These are phyloP conservation scores for Novakomyces olei DNA, from an alignment of 805 yeast genomes.

Conservation along the genomic window DNA sequence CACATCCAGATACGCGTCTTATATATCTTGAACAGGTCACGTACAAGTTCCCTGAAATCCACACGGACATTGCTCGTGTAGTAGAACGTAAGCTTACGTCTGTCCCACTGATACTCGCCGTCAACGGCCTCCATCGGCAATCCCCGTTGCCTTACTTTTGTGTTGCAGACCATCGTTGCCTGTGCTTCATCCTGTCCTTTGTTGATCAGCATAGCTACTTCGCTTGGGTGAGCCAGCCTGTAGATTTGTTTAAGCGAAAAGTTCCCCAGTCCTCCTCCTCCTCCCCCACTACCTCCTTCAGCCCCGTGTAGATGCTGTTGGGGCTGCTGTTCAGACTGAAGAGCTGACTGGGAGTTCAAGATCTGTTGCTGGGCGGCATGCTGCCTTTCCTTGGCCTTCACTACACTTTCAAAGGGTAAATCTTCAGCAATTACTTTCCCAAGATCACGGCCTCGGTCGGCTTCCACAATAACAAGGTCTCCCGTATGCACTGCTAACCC, in stretches of 20 bases:
- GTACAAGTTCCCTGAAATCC: constrained; percentile 56
- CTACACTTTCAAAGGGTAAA: no score
- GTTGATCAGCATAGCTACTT: constrained; percentile 32
- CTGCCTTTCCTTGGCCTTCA: no score
- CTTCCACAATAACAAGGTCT: constrained; percentile 62
- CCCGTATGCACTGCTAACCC: constrained; percentile 24
- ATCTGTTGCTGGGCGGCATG: no score
- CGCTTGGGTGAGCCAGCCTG: constrained; percentile 38
- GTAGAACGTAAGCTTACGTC: constrained; percentile 59
- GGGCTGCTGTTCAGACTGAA: neutral
- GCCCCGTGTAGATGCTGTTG: neutral
- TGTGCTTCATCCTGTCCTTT: constrained; percentile 49
- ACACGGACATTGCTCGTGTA: constrained; percentile 39
- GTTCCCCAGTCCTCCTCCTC: neutral
- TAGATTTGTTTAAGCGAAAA: constrained; percentile 42
- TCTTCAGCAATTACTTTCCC: constrained; percentile 41
- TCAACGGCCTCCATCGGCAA: constrained; percentile 43
- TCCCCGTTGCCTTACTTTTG: constrained; percentile 26
- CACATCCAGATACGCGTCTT: constrained; percentile 81
- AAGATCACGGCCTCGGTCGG: constrained; percentile 60
- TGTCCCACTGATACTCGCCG: constrained; percentile 71
- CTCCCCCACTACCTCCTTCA: neutral
- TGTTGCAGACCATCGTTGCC: constrained; percentile 42
- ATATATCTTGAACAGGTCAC: constrained; percentile 51
- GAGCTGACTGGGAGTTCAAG: no score